Percentiles rank a stretch among this genome's conserved stretches.
Evolutionary conservation across 257 asterid species (phyloP).

Genomic region (Petunia axillaris): DNA sequence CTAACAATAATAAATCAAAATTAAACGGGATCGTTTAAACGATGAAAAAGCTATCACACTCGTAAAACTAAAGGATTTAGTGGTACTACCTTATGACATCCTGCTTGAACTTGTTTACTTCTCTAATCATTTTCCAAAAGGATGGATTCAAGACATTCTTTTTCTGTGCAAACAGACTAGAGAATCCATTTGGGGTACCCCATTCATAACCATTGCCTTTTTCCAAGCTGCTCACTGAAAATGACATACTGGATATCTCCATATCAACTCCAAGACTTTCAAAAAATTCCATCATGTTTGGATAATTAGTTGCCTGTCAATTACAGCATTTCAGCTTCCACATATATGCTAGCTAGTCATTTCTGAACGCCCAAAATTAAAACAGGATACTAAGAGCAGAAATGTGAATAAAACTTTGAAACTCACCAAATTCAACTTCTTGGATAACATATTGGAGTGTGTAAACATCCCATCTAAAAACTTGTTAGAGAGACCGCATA

Average conservation of each 20-base stretch:
- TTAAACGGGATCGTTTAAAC: too few species aligned
- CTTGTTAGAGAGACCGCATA: too few species aligned
- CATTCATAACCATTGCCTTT: slow-evolving; percentile 79
- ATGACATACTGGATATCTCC: slow-evolving; percentile 93
- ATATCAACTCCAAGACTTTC: slow-evolving; percentile 28
- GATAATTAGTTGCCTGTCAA: slow-evolving; percentile 75
- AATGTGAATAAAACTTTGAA: too few species aligned
- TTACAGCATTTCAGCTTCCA: background rate
- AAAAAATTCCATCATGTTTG: slow-evolving; percentile 97
- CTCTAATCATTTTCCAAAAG: slow-evolving; percentile 55
- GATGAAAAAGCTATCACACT: too few species aligned
- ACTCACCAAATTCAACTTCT: too few species aligned
- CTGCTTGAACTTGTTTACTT: slow-evolving; percentile 74
- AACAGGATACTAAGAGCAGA: too few species aligned
- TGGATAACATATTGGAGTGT: too few species aligned
- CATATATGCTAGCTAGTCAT: too few species aligned
- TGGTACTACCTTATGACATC: slow-evolving; percentile 57
- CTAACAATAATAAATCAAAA: too few species aligned
- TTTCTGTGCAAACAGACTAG: slow-evolving; percentile 84
- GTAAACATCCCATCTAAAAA: too few species aligned
- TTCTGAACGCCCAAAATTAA: too few species aligned
- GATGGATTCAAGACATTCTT: slow-evolving; percentile 55
- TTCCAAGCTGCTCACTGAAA: slow-evolving; percentile 76
- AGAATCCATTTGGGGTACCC: slow-evolving; percentile 75
- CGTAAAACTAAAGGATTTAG: background rate